A percentile compares a stretch with the other conserved stretches of the same genome.
These are phyloP conservation scores for Vitis rupestris DNA, from an alignment of 164 flowering plant species.

Conservation along the genomic window DNA sequence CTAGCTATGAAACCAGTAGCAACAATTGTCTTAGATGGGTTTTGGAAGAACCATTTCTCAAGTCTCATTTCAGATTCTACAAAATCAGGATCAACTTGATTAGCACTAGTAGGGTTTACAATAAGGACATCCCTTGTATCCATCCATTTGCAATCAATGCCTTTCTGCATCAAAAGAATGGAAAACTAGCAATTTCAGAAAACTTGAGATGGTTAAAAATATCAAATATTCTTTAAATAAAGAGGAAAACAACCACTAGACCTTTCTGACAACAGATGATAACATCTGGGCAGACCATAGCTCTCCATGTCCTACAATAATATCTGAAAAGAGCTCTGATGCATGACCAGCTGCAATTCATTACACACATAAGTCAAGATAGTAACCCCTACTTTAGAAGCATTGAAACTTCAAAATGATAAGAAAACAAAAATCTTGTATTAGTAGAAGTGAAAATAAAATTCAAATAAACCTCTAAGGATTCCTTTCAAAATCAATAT, in stretches of 20 bases:
- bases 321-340: constrained; percentile 91
- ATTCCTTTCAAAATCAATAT: background rate
- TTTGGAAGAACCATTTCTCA: constrained; percentile 70
- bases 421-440: background rate
- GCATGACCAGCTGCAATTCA: constrained; percentile 90
- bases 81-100: constrained; percentile 94
- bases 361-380: constrained; percentile 10
- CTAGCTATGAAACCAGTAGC: constrained; percentile 97
- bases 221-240: background rate
- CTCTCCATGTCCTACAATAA: constrained; percentile 97
- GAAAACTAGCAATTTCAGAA: background rate
- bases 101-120: constrained; percentile 79
- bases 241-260: constrained; percentile 14
- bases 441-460: background rate
- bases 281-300: constrained; percentile 94
- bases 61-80: constrained; percentile 73
- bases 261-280: constrained; percentile 71
- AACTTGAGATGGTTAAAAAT: constrained; percentile 3
- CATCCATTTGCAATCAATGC: constrained; percentile 83
- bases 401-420: background rate
- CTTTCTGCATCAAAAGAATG: constrained; percentile 46
- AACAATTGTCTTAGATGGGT: constrained; percentile 67
- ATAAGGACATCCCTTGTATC: constrained; percentile 93
- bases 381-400: background rate
- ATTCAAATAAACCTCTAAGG: background rate